Evolutionary conservation across 192 early-diverging fungal species (phyloP), one percentile per base, ranked within the genome.

Genomic region (Coemansia sp.): DNA sequence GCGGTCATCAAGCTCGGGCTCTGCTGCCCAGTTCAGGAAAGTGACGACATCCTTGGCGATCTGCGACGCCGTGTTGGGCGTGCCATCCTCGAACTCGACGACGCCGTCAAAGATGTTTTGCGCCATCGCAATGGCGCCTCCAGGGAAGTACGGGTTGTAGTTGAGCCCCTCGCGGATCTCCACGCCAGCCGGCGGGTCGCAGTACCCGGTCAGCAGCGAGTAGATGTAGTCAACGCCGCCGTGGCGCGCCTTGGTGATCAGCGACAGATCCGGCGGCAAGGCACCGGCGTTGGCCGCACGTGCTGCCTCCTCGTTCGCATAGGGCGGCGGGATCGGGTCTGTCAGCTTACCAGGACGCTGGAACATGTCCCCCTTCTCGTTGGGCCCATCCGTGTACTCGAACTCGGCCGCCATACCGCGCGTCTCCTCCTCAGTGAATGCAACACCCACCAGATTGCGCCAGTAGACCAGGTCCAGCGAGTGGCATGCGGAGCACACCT

Each of bases 81-180:
- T 96, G 42, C 93, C 96, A 74, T 99, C 96, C 58, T 99, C 95
- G 71, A 91, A 99, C 69, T 99, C 95, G 22, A 95, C 90, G 22
- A 94, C 83, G 56, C 91, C 96, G 66, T 99, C 96, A 82, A 89
- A 99, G 54, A 99, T 78, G 60, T 90, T 84, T 67, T 92, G 90
- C 36, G 94, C 96, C 95, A 99, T 99, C 59, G 87, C 87, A 79
- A 99, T 99, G 57, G 95, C 91, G 69, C 95, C 95, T 50, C 96
- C 95, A 19, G 94, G 96, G 92, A 99, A 99, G 86, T 97, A 99
- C 43, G 93, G 92, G 88, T 99, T 99, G 87, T 94, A 99, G 88
- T 97, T 93, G 19, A 99, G 86, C 61, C 95, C 96, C 71, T 96
- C 94, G 79, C 94, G 91, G 53, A 99, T 73, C 61, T 88, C 86